These are phyloP conservation scores for Colletotrichum musicola DNA, from an alignment of 2,329 filamentous ascomycete species.

Conservation along the genomic window DNA sequence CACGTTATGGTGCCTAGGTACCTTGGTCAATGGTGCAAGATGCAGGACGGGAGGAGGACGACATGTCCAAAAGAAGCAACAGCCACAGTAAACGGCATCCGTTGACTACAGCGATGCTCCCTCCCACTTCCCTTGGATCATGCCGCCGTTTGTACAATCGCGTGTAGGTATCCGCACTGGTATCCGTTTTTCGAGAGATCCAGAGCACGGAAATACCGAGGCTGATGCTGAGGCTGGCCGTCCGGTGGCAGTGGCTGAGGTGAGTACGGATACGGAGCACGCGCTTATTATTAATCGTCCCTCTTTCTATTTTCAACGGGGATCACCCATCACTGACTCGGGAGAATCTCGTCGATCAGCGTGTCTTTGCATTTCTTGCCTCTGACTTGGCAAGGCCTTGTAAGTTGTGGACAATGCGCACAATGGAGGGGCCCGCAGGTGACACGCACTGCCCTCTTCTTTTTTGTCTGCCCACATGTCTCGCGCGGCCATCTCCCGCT, in stretches of 20 bases:
- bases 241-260: conserved; percentile 7
- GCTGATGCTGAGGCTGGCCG: conserved; percentile 7
- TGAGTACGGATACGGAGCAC: neutral
- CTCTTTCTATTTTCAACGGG: conserved; percentile 31
- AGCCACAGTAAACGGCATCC: conserved; percentile 25
- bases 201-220: conserved; percentile 23
- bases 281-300: conserved; percentile 1
- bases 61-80: neutral
- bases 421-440: conserved; percentile 18
- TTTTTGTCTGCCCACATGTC: conserved; percentile 11
- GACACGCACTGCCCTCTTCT: conserved; percentile 4
- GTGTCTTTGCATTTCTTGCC: conserved; percentile 8
- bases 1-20: too few species aligned
- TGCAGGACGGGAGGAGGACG: neutral
- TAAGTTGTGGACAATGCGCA: conserved; percentile 30
- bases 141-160: too few species aligned
- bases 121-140: neutral
- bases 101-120: conserved; percentile 15
- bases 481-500: neutral
- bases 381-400: conserved; percentile 22
- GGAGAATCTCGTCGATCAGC: conserved; percentile 37
- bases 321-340: conserved; percentile 35
- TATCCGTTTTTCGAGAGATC: neutral
- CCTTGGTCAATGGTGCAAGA: neutral
- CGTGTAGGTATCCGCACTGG: neutral